Conservation (phyloP, 164 flowering plant species). For the Cinnamomum micranthum region DNA sequence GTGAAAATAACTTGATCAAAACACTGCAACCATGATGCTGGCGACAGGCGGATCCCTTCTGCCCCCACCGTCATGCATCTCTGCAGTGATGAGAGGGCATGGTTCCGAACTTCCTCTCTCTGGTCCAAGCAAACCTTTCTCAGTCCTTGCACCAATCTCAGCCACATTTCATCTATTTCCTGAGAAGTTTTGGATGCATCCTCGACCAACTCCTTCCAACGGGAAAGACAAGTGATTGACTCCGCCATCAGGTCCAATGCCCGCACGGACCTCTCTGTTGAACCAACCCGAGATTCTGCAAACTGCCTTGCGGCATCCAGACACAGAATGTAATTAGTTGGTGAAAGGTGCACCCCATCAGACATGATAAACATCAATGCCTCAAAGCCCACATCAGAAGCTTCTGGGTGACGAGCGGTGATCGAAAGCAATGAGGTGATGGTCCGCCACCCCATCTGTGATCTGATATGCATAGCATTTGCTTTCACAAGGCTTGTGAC, state of each 20-base stretch:
- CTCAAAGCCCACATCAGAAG: slow-evolving; percentile 43
- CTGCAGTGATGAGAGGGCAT: slow-evolving; percentile 29
- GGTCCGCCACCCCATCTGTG: slow-evolving; percentile 40
- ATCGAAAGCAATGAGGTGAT: slow-evolving; percentile 36
- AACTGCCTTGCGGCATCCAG: slow-evolving; percentile 40
- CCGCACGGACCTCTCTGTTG: slow-evolving; percentile 29
- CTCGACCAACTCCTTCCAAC: slow-evolving; percentile 34
- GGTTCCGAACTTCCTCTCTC: slow-evolving; percentile 40
- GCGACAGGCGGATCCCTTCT: slow-evolving; percentile 25
- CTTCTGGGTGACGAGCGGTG: slow-evolving; percentile 44
- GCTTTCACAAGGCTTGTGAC: slow-evolving; percentile 38
- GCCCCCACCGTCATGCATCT: slow-evolving; percentile 26
- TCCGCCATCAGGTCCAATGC: slow-evolving; percentile 41
- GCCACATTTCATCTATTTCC: slow-evolving; percentile 42
- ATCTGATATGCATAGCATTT: slow-evolving; percentile 35
- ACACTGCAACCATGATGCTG: slow-evolving; percentile 33
- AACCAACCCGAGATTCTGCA: slow-evolving; percentile 39
- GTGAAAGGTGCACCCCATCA: slow-evolving; percentile 35
- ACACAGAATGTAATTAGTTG: slow-evolving; percentile 31
- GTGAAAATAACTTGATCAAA: slow-evolving; percentile 35
- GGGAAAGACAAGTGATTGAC: slow-evolving; percentile 23
- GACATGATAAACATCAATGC: slow-evolving; percentile 33
- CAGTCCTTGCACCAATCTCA: slow-evolving; percentile 32
- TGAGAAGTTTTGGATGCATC: slow-evolving; percentile 23
- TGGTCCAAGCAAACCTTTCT: slow-evolving; percentile 37